These are phyloP conservation scores for Ordospora colligata DNA, from an alignment of 371 early-diverging fungal genomes.

Conservation along the genomic window DNA sequence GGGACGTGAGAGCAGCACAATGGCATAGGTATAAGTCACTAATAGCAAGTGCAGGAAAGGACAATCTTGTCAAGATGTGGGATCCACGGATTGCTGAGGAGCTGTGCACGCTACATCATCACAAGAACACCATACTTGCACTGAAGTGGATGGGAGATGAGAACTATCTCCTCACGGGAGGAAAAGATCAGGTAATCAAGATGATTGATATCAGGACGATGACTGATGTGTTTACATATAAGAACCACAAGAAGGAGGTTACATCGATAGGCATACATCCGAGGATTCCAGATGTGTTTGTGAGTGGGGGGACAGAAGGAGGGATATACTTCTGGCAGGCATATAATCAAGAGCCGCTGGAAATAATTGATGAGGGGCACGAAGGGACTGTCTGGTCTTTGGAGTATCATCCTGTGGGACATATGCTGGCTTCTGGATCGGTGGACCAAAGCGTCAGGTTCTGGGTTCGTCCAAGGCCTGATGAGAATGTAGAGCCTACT, in stretches of 20 bases:
- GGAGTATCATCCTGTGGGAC: slow-evolving; percentile 97
- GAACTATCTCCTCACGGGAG: slow-evolving; percentile 83
- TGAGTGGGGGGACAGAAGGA: slow-evolving; percentile 86
- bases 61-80: slow-evolving; percentile 93
- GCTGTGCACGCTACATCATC: slow-evolving; percentile 80
- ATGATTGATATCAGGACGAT: slow-evolving; percentile 87
- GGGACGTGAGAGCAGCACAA: slow-evolving; percentile 94
- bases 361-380: slow-evolving; percentile 75
- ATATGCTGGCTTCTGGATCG: slow-evolving; percentile 83
- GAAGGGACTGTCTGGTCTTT: slow-evolving; percentile 88
- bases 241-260: slow-evolving; percentile 83
- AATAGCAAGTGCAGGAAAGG: slow-evolving; percentile 92
- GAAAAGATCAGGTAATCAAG: slow-evolving; percentile 84
- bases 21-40: slow-evolving; percentile 92
- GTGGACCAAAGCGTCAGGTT: slow-evolving; percentile 94
- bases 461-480: slow-evolving; percentile 88
- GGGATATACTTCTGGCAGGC: slow-evolving; percentile 80
- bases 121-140: slow-evolving; percentile 84
- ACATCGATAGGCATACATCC: slow-evolving; percentile 76
- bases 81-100: slow-evolving; percentile 83
- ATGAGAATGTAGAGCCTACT: slow-evolving; percentile 48
- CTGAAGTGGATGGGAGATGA: slow-evolving; percentile 90
- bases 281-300: slow-evolving; percentile 75
- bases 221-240: slow-evolving; percentile 79
- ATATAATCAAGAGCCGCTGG: slow-evolving; percentile 64